phyloP scores from a whole-genome alignment of 179 eudicot species.

The Beta corolliflora region DNA sequence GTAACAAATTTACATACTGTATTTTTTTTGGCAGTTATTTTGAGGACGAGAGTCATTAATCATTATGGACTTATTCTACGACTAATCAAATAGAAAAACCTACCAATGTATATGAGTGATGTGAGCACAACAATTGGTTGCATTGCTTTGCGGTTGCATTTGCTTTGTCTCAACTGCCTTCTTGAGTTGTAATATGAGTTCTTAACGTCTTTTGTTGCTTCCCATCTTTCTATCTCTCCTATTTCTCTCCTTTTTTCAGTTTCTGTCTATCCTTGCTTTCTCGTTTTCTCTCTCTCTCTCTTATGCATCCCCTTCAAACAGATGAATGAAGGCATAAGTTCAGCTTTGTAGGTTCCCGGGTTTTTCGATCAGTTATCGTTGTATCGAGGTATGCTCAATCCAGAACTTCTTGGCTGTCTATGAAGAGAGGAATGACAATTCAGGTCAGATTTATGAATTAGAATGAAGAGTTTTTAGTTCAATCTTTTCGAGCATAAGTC shows the following conservation, averaged over 20 bases:
- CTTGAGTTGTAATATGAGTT: conserved; percentile 29
- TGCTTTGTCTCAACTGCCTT: conserved; percentile 29
- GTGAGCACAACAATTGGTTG: conserved; percentile 29
- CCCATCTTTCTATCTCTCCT: background rate
- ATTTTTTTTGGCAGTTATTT: conserved; percentile 2
- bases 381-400: conserved; percentile 1
- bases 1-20: conserved; percentile 3
- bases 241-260: background rate
- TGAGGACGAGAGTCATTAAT: conserved; percentile 4
- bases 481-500: background rate
- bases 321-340: conserved; percentile 10
- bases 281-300: background rate
- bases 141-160: conserved; percentile 27
- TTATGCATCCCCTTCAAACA: background rate
- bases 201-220: conserved; percentile 28
- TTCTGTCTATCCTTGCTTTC: background rate
- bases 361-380: background rate
- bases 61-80: conserved; percentile 19
- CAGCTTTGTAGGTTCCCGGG: background rate
- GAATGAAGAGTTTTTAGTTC: background rate
- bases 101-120: conserved; percentile 26
- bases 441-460: conserved; percentile 7
- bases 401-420: background rate
- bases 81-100: background rate
- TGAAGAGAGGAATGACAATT: background rate